Conservation (phyloP, 2,329 filamentous ascomycete genomes). For the Scedosporium minutisporum region DNA sequence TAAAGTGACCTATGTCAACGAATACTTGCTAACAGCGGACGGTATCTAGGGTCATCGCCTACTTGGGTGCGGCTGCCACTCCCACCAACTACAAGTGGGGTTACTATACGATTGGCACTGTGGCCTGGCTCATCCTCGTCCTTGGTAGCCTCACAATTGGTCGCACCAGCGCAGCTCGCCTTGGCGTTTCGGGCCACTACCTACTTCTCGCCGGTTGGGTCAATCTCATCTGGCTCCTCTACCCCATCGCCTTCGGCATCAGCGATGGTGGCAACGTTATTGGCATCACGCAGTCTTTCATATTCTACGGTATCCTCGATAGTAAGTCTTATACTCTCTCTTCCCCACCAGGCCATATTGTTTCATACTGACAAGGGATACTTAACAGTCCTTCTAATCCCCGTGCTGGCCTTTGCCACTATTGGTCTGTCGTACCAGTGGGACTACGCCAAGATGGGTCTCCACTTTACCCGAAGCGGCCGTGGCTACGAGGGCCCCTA, state of each 20-base stretch:
- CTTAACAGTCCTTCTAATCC: slow-evolving; percentile 27
- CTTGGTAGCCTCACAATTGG: slow-evolving; percentile 31
- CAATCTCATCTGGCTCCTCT: slow-evolving; percentile 43
- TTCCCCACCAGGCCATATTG: neutral
- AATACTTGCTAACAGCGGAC: too few species aligned
- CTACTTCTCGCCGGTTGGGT: slow-evolving; percentile 33
- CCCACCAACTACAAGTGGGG: slow-evolving; percentile 46
- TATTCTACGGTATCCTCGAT: slow-evolving; percentile 47
- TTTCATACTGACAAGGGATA: neutral
- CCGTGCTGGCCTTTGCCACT: slow-evolving; percentile 31
- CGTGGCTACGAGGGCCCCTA: slow-evolving; percentile 33
- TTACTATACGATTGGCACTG: slow-evolving; percentile 42
- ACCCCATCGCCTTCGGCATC: slow-evolving; percentile 44
- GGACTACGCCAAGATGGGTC: slow-evolving; percentile 41
- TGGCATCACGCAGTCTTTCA: slow-evolving; percentile 31
- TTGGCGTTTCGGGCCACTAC: slow-evolving; percentile 36
- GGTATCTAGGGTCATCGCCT: slow-evolving; percentile 17
- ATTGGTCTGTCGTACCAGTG: slow-evolving; percentile 35
- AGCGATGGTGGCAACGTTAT: slow-evolving; percentile 43
- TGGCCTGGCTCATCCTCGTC: slow-evolving; percentile 36
- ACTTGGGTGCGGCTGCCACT: slow-evolving; percentile 39
- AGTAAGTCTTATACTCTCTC: slow-evolving; percentile 12
- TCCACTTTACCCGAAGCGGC: slow-evolving; percentile 46
- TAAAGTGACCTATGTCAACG: too few species aligned
- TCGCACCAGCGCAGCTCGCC: slow-evolving; percentile 25